A percentile compares a stretch with the other conserved stretches of the same genome.
These are phyloP conservation scores for Dovyalis caffra DNA, from an alignment of 345 rosid genomes.

Conservation along the genomic window DNA sequence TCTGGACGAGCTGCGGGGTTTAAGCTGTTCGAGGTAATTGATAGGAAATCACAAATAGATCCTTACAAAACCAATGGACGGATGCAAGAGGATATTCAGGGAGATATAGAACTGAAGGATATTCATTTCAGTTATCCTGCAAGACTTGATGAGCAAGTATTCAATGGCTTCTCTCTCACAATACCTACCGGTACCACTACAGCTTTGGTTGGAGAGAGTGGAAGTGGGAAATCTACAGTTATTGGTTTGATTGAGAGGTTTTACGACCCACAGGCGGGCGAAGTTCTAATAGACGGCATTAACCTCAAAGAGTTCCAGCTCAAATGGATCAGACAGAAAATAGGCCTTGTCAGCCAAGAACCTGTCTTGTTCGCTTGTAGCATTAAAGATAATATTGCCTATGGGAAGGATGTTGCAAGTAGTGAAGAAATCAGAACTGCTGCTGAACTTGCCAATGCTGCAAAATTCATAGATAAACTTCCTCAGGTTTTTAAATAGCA, in stretches of 20 bases:
- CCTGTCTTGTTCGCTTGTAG: conserved; percentile 13
- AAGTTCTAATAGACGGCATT: conserved; percentile 17
- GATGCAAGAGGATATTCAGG: conserved; percentile 11
- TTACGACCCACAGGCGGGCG: conserved; percentile 19
- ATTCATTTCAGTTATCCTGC: conserved; percentile 25
- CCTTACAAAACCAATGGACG: conserved; percentile 4
- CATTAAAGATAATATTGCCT: conserved; percentile 17
- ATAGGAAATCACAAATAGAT: conserved; percentile 21
- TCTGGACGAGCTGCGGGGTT: conserved; percentile 25
- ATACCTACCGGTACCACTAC: conserved; percentile 17
- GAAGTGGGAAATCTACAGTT: conserved; percentile 22
- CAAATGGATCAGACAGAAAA: conserved; percentile 19
- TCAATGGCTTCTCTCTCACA: conserved; percentile 18
- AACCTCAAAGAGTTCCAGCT: conserved; percentile 18
- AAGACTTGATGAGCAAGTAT: conserved; percentile 27
- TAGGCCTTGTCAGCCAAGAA: conserved; percentile 19
- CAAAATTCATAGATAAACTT: conserved; percentile 15
- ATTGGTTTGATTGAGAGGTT: conserved; percentile 19
- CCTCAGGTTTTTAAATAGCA: conserved; percentile 7
- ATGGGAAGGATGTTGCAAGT: conserved; percentile 17
- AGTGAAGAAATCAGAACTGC: conserved; percentile 16
- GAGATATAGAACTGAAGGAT: conserved; percentile 24
- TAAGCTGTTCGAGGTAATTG: conserved; percentile 20
- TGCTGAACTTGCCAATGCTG: conserved; percentile 21
- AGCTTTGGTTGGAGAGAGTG: conserved; percentile 30